phyloP scores from a whole-genome alignment of 139 green algal genomes.

The Parachlorella kessleri region DNA sequence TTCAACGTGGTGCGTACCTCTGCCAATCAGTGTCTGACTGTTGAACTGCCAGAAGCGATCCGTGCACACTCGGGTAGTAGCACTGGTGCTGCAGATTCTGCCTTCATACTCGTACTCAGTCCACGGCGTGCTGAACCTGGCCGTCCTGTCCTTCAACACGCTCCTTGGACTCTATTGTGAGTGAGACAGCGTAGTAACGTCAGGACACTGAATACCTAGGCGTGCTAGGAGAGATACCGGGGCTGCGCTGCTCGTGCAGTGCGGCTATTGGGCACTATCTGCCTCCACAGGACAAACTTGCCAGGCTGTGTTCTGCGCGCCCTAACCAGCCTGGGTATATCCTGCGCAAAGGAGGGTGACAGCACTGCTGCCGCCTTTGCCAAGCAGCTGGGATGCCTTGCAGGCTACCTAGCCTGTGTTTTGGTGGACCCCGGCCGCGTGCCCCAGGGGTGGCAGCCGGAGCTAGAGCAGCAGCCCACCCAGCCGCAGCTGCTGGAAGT shows the following conservation, averaged over 20 bases:
- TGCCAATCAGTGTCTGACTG: neutral
- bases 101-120: slow-evolving; percentile 71
- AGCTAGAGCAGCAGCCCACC: slow-evolving; percentile 27
- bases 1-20: slow-evolving; percentile 27
- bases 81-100: slow-evolving; percentile 55
- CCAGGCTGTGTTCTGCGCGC: too few relatives aligned
- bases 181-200: too few relatives aligned
- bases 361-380: too few relatives aligned
- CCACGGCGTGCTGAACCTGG: slow-evolving; percentile 61
- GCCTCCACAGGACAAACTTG: too few relatives aligned
- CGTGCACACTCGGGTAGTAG: too few relatives aligned
- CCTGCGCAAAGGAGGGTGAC: too few relatives aligned
- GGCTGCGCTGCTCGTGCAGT: too few relatives aligned
- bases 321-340: too few relatives aligned
- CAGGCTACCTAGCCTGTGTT: slow-evolving; percentile 70
- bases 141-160: slow-evolving; percentile 47
- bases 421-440: slow-evolving; percentile 42
- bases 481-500: slow-evolving; percentile 45
- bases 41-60: neutral
- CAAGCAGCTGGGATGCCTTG: too few relatives aligned
- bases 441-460: slow-evolving; percentile 46
- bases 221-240: too few relatives aligned
- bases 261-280: too few relatives aligned
- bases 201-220: too few relatives aligned
- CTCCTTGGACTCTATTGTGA: slow-evolving; percentile 39